Evolutionary conservation across 306 rosid species (phyloP), one percentile per base, ranked within the genome.

Genomic region (Cajanus cajan): DNA sequence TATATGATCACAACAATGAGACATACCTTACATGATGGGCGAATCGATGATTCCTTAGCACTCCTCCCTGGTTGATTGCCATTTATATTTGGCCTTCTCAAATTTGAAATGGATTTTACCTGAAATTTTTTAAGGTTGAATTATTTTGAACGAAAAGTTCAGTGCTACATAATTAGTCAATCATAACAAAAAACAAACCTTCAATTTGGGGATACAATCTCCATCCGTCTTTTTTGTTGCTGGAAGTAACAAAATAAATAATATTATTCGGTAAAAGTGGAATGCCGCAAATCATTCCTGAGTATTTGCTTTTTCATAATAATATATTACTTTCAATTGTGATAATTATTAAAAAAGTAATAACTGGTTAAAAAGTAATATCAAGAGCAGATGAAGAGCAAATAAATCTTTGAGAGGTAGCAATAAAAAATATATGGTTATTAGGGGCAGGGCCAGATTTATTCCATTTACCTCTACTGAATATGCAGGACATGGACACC

Each of bases 121-220:
- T 89, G 88, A 82, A 80, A 50, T 80, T 22, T 37, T 28, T 78
- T 24, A 50, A 48, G 21, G 31, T 59, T 34, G 16, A 19, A 52
- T 76, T 68, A 70, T 1, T 62, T 15, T 34, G 36, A 41, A 28
- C 9, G 7, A 44, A 25, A 51, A 58, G 19, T 31, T 21, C 34
- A 21, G 33, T 68, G 68, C n/a, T 19, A 50, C 9, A 64, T n/a
- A 64, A 22, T 8, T 22, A 79, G 3, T 44, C 5, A 24, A 78
- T 14, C 45, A 44, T 28, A 54, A 66, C 63, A 78, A 78, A 44
- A n/a, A 76, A 72, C 83, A 37, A 78, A 86, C 92, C 84, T 70
- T 78, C 34, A 80, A 68, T 77, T 31, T 71, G 74, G 86, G 77
- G 8, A 55, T 64, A 22, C 58, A 58, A 44, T 75, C 86, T 22